phyloP scores from a whole-genome alignment of 1,139 yeast species.

The Nakaseomyces uthaithaninus region DNA sequence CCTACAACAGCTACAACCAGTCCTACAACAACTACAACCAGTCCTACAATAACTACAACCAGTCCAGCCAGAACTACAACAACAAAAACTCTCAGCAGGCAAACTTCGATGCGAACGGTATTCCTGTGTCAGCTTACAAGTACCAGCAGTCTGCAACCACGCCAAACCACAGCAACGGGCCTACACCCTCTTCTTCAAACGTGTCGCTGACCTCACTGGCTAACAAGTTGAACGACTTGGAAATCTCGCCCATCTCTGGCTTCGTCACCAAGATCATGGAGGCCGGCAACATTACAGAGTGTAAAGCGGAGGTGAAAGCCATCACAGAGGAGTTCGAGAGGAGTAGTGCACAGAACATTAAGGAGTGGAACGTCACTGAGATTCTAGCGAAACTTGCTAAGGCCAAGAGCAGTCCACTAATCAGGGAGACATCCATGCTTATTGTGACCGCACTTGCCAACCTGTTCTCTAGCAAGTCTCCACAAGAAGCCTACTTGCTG shows the following conservation, averaged over 20 bases:
- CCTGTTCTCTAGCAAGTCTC: constrained; percentile 50
- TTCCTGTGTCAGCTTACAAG: constrained; percentile 8
- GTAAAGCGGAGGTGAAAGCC: constrained; percentile 51
- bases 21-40: constrained; percentile 9
- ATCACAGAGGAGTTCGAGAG: constrained; percentile 46
- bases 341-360: constrained; percentile 37
- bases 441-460: constrained; percentile 62
- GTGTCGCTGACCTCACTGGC: constrained; percentile 66
- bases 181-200: constrained; percentile 35
- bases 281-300: constrained; percentile 55
- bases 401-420: constrained; percentile 62
- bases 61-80: constrained; percentile 10
- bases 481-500: constrained; percentile 65
- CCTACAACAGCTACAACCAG: constrained; percentile 13
- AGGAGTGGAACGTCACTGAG: constrained; percentile 59
- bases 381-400: constrained; percentile 58
- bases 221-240: constrained; percentile 60
- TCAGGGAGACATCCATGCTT: constrained; percentile 68
- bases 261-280: constrained; percentile 48
- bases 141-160: constrained; percentile 26
- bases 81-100: constrained; percentile 8
- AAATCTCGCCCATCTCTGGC: constrained; percentile 60
- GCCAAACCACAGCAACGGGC: constrained; percentile 26
- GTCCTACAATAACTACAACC: constrained; percentile 13
- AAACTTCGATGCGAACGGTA: constrained; percentile 8